Percentiles rank a stretch among this genome's conserved stretches.
These are phyloP conservation scores for Geoglossum glabrum DNA, from an alignment of 495 filamentous ascomycete species.

Conservation along the genomic window DNA sequence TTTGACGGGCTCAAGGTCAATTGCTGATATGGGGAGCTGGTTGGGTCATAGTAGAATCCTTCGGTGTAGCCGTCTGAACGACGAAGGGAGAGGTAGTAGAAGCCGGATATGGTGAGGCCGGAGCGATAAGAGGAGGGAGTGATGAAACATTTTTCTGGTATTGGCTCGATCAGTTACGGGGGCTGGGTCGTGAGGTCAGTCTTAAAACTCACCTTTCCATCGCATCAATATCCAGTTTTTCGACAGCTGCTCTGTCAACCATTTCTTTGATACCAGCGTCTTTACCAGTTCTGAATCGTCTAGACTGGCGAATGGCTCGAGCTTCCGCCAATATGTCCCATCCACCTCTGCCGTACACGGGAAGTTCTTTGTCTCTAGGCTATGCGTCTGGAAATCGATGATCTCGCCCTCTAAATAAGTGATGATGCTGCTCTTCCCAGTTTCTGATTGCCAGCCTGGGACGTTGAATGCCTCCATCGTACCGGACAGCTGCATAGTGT, in stretches of 20 bases:
- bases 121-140: conserved; percentile 34
- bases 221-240: conserved; percentile 54
- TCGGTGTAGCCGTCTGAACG: conserved; percentile 41
- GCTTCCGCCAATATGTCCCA: conserved; percentile 49
- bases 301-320: conserved; percentile 42
- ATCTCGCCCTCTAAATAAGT: conserved; percentile 64
- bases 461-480: conserved; percentile 68
- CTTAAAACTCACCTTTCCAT: conserved; percentile 49
- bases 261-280: conserved; percentile 35
- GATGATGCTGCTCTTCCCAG: conserved; percentile 40
- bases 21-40: conserved; percentile 51
- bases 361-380: conserved; percentile 48
- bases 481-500: conserved; percentile 42
- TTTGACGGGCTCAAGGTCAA: conserved; percentile 34
- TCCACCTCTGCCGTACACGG: conserved; percentile 38
- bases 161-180: not conserved
- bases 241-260: conserved; percentile 30
- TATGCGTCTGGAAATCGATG: conserved; percentile 50
- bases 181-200: no score
- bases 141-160: conserved; percentile 48
- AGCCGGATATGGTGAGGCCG: conserved; percentile 53
- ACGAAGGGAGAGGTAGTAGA: conserved; percentile 51
- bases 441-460: conserved; percentile 33
- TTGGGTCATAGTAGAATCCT: conserved; percentile 54
- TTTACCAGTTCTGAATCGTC: conserved; percentile 36